Conservation (phyloP, 768 basidiomycete genomes). For the Sistotremastrum niveocremeum region DNA sequence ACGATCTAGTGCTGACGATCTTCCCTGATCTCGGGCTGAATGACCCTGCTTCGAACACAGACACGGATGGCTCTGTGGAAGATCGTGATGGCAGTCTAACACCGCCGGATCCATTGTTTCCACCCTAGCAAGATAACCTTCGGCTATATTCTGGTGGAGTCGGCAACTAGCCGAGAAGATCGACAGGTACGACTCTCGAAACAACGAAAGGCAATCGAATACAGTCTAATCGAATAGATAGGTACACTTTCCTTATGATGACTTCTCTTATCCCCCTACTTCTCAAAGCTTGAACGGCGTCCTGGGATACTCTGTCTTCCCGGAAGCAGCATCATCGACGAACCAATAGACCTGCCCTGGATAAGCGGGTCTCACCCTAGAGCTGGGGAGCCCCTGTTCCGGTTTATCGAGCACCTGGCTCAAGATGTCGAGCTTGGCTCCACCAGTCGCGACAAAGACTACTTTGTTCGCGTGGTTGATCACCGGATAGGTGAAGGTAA, state of each 20-base stretch:
- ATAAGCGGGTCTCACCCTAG: conserved; percentile 59
- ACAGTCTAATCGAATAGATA: too few species aligned
- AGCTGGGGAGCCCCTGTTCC: conserved; percentile 67
- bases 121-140: too few species aligned
- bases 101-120: too few species aligned
- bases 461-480: conserved; percentile 81
- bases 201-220: too few species aligned
- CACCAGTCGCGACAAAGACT: conserved; percentile 81
- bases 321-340: conserved; percentile 72
- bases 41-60: not conserved
- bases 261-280: too few species aligned
- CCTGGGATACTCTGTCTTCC: conserved; percentile 43
- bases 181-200: too few species aligned
- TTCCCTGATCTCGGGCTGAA: conserved; percentile 65
- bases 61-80: too few species aligned
- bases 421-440: conserved; percentile 67
- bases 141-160: too few species aligned
- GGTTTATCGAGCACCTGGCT: conserved; percentile 65
- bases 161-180: too few species aligned
- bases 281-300: conserved; percentile 41
- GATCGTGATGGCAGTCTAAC: too few species aligned
- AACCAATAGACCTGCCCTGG: conserved; percentile 94
- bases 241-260: too few species aligned
- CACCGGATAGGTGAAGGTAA: conserved; percentile 87
- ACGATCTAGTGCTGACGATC: conserved; percentile 51